phyloP scores from a whole-genome alignment of 805 yeast genomes.

The Kodamaea kaohsiungensis region DNA sequence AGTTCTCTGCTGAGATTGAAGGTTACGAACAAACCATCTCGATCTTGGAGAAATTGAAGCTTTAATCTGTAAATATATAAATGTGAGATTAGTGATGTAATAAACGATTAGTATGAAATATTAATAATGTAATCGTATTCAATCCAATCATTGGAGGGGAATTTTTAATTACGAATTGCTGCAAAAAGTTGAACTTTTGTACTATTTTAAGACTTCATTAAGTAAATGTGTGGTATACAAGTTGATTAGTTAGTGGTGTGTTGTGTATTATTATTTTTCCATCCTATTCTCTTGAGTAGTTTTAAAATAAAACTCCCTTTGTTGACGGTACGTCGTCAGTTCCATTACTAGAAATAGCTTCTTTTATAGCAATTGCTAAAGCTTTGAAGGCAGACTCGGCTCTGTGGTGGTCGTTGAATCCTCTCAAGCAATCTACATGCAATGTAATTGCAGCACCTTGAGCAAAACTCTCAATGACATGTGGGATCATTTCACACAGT shows the following conservation, averaged over 20 bases:
- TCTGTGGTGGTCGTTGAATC: slow-evolving; percentile 94
- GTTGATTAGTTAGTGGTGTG: no score
- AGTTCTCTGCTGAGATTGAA: slow-evolving; percentile 80
- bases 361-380: slow-evolving; percentile 86
- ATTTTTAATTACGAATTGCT: no score
- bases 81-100: background rate
- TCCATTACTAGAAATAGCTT: slow-evolving; percentile 82
- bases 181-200: no score
- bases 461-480: slow-evolving; percentile 91
- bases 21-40: slow-evolving; percentile 85
- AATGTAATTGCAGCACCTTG: slow-evolving; percentile 86
- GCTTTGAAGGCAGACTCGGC: slow-evolving; percentile 97
- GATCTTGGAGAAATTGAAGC: slow-evolving; percentile 77
- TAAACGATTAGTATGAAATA: background rate
- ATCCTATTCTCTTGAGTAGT: background rate
- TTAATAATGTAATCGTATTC: no score
- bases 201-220: no score
- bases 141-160: no score
- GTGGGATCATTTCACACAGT: slow-evolving; percentile 97
- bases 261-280: no score
- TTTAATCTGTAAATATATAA: slow-evolving; percentile 19
- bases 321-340: slow-evolving; percentile 92
- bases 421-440: slow-evolving; percentile 93
- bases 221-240: no score
- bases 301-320: slow-evolving; percentile 85